Conservation (phyloP, 2,329 filamentous ascomycete genomes). For the Fusarium hainanense region DNA sequence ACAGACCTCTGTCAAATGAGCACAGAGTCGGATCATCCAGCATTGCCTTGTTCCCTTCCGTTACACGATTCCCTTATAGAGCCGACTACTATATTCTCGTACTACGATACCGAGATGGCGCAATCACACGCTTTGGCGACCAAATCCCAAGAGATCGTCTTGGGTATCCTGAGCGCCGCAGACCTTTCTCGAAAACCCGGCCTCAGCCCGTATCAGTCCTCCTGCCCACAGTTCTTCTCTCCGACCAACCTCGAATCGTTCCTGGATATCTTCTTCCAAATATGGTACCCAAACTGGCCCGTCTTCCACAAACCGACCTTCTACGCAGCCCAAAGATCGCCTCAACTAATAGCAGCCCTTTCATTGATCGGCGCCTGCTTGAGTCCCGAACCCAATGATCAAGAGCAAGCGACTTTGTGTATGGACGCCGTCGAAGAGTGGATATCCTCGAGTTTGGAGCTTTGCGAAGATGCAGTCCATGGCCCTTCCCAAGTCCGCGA, state of each 20-base stretch:
- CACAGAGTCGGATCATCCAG: neutral
- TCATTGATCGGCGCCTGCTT: slow-evolving; percentile 20
- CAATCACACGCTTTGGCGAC: no score
- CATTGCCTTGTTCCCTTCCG: rapidly evolving
- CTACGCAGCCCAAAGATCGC: neutral
- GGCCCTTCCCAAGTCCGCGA: neutral
- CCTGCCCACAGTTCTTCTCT: slow-evolving; percentile 23
- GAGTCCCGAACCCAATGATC: slow-evolving; percentile 1
- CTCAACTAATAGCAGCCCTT: slow-evolving; percentile 10
- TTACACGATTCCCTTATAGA: neutral
- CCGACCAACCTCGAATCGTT: slow-evolving; percentile 18
- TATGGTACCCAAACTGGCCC: slow-evolving; percentile 33
- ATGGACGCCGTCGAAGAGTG: slow-evolving; percentile 17
- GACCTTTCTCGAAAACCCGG: neutral
- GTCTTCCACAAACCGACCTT: slow-evolving; percentile 26
- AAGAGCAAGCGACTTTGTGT: slow-evolving; percentile 6
- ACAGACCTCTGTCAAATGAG: neutral
- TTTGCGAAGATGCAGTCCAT: slow-evolving; percentile 8
- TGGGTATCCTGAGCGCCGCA: neutral
- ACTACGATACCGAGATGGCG: neutral
- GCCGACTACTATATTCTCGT: no score
- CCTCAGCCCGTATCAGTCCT: neutral
- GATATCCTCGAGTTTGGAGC: slow-evolving; percentile 4
- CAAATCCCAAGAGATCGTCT: neutral
- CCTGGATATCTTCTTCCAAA: slow-evolving; percentile 11